A percentile compares a stretch with the other conserved stretches of the same genome.
phyloP scores from a whole-genome alignment of 2,329 filamentous ascomycete genomes.

The Trichophyton benhamiae region DNA sequence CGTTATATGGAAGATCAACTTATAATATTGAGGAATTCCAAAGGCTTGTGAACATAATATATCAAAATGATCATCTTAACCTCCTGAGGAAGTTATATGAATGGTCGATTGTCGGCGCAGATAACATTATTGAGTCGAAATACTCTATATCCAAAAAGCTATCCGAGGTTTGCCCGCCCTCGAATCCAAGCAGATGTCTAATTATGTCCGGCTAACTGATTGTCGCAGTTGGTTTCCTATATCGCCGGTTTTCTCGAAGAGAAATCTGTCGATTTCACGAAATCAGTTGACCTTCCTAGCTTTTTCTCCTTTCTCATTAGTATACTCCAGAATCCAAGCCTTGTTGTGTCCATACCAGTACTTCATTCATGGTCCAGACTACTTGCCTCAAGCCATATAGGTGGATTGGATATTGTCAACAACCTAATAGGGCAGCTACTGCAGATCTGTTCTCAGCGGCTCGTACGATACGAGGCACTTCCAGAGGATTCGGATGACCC shows the following conservation, averaged over 20 bases:
- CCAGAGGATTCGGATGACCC: slow-evolving; percentile 71
- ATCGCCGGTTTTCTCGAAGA: slow-evolving; percentile 74
- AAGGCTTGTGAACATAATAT: slow-evolving; percentile 67
- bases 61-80: slow-evolving; percentile 55
- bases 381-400: slow-evolving; percentile 58
- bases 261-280: slow-evolving; percentile 56
- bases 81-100: slow-evolving; percentile 63
- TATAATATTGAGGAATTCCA: slow-evolving; percentile 68
- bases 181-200: not conserved
- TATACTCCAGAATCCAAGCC: slow-evolving; percentile 71
- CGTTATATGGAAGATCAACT: slow-evolving; percentile 62
- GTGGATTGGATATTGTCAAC: slow-evolving; percentile 44
- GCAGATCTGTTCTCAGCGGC: slow-evolving; percentile 67
- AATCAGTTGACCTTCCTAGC: slow-evolving; percentile 53
- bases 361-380: slow-evolving; percentile 82
- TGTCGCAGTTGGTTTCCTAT: slow-evolving; percentile 62
- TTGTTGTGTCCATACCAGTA: slow-evolving; percentile 86
- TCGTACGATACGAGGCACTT: slow-evolving; percentile 78
- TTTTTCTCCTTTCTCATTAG: slow-evolving; percentile 69
- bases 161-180: slow-evolving; percentile 54
- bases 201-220: slow-evolving; percentile 4
- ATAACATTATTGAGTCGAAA: slow-evolving; percentile 79
- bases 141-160: slow-evolving; percentile 90
- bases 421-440: slow-evolving; percentile 61
- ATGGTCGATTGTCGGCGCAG: slow-evolving; percentile 66